Conservation (phyloP, 208 protist species). For the Leishmania tropica region DNA sequence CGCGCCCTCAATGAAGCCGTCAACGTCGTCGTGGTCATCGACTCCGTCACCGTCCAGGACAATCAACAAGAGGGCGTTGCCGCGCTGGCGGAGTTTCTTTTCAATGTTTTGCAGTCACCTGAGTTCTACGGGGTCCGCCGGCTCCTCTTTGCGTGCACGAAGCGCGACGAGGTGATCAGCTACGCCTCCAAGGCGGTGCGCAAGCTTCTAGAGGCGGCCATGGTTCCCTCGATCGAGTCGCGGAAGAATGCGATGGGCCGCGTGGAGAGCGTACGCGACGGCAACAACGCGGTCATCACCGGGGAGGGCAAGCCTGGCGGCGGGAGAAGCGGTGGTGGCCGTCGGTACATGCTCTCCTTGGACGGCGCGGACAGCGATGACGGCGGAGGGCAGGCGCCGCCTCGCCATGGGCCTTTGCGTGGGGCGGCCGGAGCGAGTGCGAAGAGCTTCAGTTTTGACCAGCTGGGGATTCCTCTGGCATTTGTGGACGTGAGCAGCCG, state of each 20-base stretch:
- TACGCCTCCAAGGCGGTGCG: slow-evolving; percentile 78
- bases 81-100: slow-evolving; percentile 74
- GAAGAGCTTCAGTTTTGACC: slow-evolving; percentile 62
- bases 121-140: slow-evolving; percentile 69
- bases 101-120: slow-evolving; percentile 60
- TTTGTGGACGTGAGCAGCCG: slow-evolving; percentile 80
- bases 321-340: slow-evolving; percentile 13
- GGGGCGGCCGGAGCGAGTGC: background rate
- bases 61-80: slow-evolving; percentile 65
- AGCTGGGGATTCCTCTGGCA: slow-evolving; percentile 38
- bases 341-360: slow-evolving; percentile 46
- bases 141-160: slow-evolving; percentile 77
- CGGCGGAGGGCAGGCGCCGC: background rate
- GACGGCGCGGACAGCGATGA: slow-evolving; percentile 17
- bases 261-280: slow-evolving; percentile 69
- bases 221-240: slow-evolving; percentile 51
- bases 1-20: slow-evolving; percentile 47
- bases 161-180: slow-evolving; percentile 84
- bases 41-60: slow-evolving; percentile 79
- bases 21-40: slow-evolving; percentile 73
- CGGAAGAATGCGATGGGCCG: slow-evolving; percentile 54
- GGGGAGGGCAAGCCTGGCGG: slow-evolving; percentile 6
- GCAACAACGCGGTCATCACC: slow-evolving; percentile 40
- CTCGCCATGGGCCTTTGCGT: background rate
- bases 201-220: slow-evolving; percentile 72